Evolutionary conservation across 2,329 filamentous ascomycete genomes (phyloP), one percentile per base, ranked within the genome.

Genomic region (Fonsecaea pedrosoi): DNA sequence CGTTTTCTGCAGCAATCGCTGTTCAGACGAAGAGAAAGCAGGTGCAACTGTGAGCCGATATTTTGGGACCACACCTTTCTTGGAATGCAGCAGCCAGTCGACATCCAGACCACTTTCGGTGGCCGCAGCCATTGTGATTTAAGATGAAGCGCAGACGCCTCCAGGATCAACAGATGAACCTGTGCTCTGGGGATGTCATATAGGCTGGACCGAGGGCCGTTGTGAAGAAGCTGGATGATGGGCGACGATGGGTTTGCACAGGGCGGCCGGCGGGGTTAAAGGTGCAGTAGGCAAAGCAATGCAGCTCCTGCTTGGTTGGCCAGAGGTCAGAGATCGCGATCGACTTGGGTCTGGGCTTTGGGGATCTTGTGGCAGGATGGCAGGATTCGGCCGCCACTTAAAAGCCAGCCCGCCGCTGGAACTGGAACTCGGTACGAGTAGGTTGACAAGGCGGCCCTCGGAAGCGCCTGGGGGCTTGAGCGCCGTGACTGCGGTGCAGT

Each of bases 1-100:
- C 10, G 15, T 57, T 57, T 9, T 42, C 25, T 30, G 21, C 18
- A 25, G 10, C 2, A 15, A n/a, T 45, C 13, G 35, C 37, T 35
- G 32, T 18, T 32, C 25, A 60, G 10, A 38, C 7, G 40, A 61
- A 50, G 15, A 7, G 34, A 30, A 38, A 40, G 10, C 38, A 54
- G 34, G 32, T 15, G 60, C 37, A n/a, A 30, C 53, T 56, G 60
- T 10, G 48, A 35, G 37, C 9, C 45, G 25, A 38, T 34, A 58
- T 12, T 42, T 21, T 59, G 30, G 25, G 54, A 56, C 80, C 85
- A 79, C 84, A 92, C 92, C 92, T 90, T 91, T 93, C 70, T 89
- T 88, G 73, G 90, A 87, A 76, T 91, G 90, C 80, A 95, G 91
- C 83, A 96, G 90, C 92, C 92, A 96, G 79, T 90, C 93, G 76